phyloP scores from a whole-genome alignment of 495 filamentous ascomycete genomes.

The Cryomyces minteri region DNA sequence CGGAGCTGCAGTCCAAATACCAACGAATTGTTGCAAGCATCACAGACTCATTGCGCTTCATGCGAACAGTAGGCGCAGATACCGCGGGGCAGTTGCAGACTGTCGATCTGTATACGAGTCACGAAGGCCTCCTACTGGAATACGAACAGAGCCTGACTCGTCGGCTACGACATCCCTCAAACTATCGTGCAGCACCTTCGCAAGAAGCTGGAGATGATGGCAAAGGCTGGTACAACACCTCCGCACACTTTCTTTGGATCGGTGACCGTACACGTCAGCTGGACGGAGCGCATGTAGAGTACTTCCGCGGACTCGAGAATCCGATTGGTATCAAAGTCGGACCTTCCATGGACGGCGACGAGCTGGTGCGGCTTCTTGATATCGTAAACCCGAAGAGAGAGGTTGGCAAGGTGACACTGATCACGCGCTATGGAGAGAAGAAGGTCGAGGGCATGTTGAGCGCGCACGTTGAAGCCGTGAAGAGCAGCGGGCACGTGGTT shows the following conservation, averaged over 20 bases:
- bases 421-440: constrained; percentile 76
- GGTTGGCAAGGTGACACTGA: constrained; percentile 82
- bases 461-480: constrained; percentile 71
- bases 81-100: constrained; percentile 68
- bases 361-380: constrained; percentile 59
- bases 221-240: constrained; percentile 60
- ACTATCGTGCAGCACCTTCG: constrained; percentile 15
- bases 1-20: constrained; percentile 68
- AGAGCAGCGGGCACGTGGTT: constrained; percentile 52
- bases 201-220: constrained; percentile 36
- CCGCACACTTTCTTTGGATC: constrained; percentile 96
- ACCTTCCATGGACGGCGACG: constrained; percentile 53
- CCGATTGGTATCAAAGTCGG: constrained; percentile 94
- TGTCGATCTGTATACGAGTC: constrained; percentile 89
- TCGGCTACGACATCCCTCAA: constrained; percentile 45
- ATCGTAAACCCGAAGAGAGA: constrained; percentile 68
- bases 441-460: constrained; percentile 56
- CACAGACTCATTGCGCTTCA: constrained; percentile 81
- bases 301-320: constrained; percentile 89
- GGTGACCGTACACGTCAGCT: constrained; percentile 90
- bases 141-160: constrained; percentile 83
- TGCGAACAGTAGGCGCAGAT: constrained; percentile 88
- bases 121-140: constrained; percentile 86
- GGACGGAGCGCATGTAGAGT: constrained; percentile 86
- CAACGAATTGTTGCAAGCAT: constrained; percentile 66